A percentile compares a stretch with the other conserved stretches of the same genome.
Evolutionary conservation across 1,284 basidiomycete genomes (phyloP).

Genomic region (Exobasidium rhododendri): DNA sequence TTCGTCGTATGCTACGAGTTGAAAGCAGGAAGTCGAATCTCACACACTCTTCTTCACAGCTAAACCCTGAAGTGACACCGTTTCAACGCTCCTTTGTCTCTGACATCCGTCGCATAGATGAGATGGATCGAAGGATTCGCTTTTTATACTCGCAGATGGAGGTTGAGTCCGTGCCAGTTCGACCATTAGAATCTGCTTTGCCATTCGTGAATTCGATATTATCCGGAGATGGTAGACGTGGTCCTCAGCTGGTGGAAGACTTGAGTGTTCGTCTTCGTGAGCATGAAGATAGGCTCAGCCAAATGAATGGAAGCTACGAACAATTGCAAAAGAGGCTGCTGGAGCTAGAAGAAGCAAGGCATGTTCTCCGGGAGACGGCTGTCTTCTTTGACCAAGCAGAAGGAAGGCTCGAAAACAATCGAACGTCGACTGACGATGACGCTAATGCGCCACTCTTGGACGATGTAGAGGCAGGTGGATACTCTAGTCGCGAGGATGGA

Average conservation of each 20-base stretch:
- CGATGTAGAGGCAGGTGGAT: conserved; percentile 68
- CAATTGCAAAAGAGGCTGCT: conserved; percentile 78
- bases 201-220: conserved; percentile 38
- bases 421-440: conserved; percentile 72
- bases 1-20: conserved; percentile 3
- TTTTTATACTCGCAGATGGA: conserved; percentile 86
- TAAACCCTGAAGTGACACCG: conserved; percentile 90
- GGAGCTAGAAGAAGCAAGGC: conserved; percentile 81
- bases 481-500: conserved; percentile 58
- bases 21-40: too few relatives aligned
- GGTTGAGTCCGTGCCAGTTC: conserved; percentile 72
- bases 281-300: conserved; percentile 77
- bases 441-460: conserved; percentile 85
- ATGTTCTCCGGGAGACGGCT: conserved; percentile 91
- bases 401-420: conserved; percentile 68
- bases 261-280: conserved; percentile 82
- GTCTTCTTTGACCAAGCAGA: conserved; percentile 94
- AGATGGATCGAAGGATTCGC: conserved; percentile 89
- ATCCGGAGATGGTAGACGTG: conserved; percentile 47
- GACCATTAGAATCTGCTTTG: conserved; percentile 55
- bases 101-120: conserved; percentile 89
- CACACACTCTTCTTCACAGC: conserved; percentile 62
- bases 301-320: conserved; percentile 94
- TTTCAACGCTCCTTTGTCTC: conserved; percentile 98
- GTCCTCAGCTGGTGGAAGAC: conserved; percentile 89